Evolutionary conservation across 768 basidiomycete genomes (phyloP).

Genomic region (Trametes cubensis): DNA sequence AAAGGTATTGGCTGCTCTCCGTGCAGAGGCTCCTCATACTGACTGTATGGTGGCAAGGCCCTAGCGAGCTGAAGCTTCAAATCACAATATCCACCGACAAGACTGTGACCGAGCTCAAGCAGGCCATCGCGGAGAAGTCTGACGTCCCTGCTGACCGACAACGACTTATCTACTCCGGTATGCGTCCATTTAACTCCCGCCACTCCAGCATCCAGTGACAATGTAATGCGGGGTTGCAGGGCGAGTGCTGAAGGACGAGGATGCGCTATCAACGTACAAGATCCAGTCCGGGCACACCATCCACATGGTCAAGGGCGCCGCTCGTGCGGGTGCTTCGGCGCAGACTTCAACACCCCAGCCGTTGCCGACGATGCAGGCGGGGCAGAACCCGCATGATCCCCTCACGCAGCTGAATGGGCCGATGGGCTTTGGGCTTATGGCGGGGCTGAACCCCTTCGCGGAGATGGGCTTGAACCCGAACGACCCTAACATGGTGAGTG

Average conservation of each 20-base stretch:
- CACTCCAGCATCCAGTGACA: neutral
- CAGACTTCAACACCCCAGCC: conserved; percentile 50
- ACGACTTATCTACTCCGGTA: conserved; percentile 90
- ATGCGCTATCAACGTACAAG: conserved; percentile 81
- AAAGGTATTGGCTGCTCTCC: conserved; percentile 51
- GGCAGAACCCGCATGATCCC: conserved; percentile 86
- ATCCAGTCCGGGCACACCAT: conserved; percentile 87
- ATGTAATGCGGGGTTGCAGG: conserved; percentile 65
- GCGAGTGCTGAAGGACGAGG: conserved; percentile 66
- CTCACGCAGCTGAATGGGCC: conserved; percentile 82
- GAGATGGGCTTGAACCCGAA: conserved; percentile 89
- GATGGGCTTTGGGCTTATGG: conserved; percentile 77
- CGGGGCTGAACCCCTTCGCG: conserved; percentile 89
- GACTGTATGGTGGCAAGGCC: conserved; percentile 50
- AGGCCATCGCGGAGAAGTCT: conserved; percentile 81
- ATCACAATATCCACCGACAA: conserved; percentile 81
- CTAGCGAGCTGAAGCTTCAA: conserved; percentile 90
- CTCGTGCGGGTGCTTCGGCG: conserved; percentile 46
- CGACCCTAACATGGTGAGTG: conserved; percentile 89
- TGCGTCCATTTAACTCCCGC: conserved; percentile 28
- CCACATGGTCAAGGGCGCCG: conserved; percentile 90
- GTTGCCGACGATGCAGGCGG: conserved; percentile 86
- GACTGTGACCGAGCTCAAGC: conserved; percentile 89
- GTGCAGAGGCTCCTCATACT: neutral
- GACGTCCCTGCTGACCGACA: conserved; percentile 88